Evolutionary conservation across 1,284 basidiomycete genomes (phyloP).

Genomic region (Sphaerobolus stellatus): DNA sequence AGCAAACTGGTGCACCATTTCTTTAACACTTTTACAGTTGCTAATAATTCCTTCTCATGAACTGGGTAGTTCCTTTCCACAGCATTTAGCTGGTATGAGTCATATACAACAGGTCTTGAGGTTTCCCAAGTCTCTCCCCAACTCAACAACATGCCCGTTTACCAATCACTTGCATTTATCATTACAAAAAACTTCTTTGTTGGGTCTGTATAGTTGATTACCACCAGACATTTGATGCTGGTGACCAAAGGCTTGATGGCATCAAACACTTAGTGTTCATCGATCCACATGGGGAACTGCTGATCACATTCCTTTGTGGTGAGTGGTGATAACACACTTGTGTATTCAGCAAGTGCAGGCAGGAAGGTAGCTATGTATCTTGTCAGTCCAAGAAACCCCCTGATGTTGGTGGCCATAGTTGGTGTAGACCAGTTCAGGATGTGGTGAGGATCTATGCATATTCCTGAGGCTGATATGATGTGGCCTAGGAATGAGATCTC

Average conservation of each 20-base stretch:
- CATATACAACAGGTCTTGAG: conserved; percentile 31
- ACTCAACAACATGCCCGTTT: no score
- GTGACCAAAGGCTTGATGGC: no score
- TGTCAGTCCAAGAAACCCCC: conserved; percentile 37
- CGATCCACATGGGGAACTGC: conserved; percentile 25
- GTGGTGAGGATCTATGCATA: conserved; percentile 34
- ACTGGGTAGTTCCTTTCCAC: background rate
- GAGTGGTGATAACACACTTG: no score
- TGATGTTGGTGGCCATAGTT: conserved; percentile 26
- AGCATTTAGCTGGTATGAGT: background rate
- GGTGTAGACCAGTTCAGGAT: conserved; percentile 38
- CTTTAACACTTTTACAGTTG: no score
- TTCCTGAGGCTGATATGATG: conserved; percentile 28
- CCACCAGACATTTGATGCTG: conserved; percentile 30
- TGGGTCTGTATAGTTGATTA: conserved; percentile 31
- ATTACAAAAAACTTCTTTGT: no score
- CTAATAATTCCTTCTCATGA: no score
- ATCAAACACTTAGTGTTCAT: conserved; percentile 24
- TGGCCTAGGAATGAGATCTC: conserved; percentile 30
- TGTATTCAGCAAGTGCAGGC: no score
- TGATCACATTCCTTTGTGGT: no score
- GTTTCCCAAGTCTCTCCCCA: conserved; percentile 32
- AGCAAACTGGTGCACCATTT: no score
- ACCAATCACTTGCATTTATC: no score
- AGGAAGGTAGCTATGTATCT: no score